Evolutionary conservation across 192 early-diverging fungal genomes (phyloP).

Genomic region (Backusella mclennaniae): DNA sequence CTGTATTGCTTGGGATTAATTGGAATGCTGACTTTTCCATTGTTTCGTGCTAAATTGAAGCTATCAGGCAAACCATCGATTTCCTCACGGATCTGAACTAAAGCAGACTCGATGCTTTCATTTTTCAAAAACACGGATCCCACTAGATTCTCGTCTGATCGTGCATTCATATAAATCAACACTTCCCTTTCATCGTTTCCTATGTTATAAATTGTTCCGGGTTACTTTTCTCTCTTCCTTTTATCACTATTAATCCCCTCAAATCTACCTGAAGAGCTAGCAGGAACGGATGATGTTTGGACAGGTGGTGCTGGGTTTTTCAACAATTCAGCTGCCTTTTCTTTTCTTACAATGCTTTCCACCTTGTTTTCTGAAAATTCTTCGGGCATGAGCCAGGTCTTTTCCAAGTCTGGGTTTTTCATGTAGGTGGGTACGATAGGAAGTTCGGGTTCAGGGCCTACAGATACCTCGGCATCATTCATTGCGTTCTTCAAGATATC

Average conservation of each 20-base stretch:
- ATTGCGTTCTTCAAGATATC: not conserved
- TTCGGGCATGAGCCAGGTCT: slow-evolving; percentile 66
- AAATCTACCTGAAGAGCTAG: not conserved
- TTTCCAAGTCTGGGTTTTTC: slow-evolving; percentile 62
- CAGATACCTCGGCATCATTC: slow-evolving; percentile 24
- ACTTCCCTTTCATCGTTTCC: slow-evolving; percentile 49
- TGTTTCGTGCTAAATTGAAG: slow-evolving; percentile 50
- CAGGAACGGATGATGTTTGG: not conserved
- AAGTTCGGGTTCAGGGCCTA: slow-evolving; percentile 23
- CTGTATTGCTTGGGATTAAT: slow-evolving; percentile 57
- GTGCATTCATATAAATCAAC: slow-evolving; percentile 47
- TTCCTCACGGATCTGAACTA: slow-evolving; percentile 49
- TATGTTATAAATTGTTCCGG: not conserved
- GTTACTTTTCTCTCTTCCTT: not conserved
- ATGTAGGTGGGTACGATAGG: slow-evolving; percentile 64
- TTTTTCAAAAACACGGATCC: slow-evolving; percentile 61
- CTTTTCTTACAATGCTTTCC: slow-evolving; percentile 11
- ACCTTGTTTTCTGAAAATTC: slow-evolving; percentile 44
- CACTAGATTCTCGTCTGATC: slow-evolving; percentile 48
- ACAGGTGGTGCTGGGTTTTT: not conserved
- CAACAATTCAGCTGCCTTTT: slow-evolving; percentile 3
- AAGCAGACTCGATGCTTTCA: slow-evolving; percentile 40
- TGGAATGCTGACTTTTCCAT: slow-evolving; percentile 58
- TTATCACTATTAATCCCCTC: not conserved
- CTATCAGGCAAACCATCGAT: slow-evolving; percentile 53